Evolutionary conservation across 108 stramenopile genomes (phyloP), one percentile per base, ranked within the genome.

Genomic region (Cylindrotheca fusiformis): DNA sequence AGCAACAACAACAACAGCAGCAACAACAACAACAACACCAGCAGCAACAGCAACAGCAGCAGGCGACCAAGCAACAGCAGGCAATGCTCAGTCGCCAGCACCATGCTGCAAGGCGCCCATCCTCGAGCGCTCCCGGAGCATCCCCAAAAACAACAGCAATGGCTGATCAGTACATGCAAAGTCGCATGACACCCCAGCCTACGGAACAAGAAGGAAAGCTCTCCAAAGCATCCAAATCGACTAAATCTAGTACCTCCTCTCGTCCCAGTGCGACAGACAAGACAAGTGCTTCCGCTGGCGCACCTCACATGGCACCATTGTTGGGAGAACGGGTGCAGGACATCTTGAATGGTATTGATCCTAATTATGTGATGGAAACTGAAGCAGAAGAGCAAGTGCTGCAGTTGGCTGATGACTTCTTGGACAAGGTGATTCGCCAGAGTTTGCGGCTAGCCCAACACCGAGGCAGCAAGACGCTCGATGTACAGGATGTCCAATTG

Each of bases 401-500:
- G 58, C 75, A 77, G 63, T 64, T 93, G 61, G 88, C 86, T 24
- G 85, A 93, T 60, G 77, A 85, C 31, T 93, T 93, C 68, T 57
- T 93, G 54, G 88, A 89, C 28, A 85, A 86, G 62, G 87, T 93
- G 4, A 76, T 72, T 2, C 52, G 66, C 5, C 79, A 85, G 71
- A 60, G 74, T 6, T 76, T 84, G 1, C 69, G 78, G 25, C 50
- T 93, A 55, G 77, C 91, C 6, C 78, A 76, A 60, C 91, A 93
- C 71, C 82, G 91, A 12, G 87, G 86, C 33, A 82, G 80, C 36
- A 75, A 72, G 19, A 67, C 57, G 6, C 54, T 93, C 44, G 91
- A 93, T 60, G 91, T 87, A 0, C 82, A 84, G 32, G 91, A 93
- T 58, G 52, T 93, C 47, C 82, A 87, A 72, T 32, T 89, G 33